Evolutionary conservation across 2,329 filamentous ascomycete genomes (phyloP).

Genomic region (Fusarium lateritium): DNA sequence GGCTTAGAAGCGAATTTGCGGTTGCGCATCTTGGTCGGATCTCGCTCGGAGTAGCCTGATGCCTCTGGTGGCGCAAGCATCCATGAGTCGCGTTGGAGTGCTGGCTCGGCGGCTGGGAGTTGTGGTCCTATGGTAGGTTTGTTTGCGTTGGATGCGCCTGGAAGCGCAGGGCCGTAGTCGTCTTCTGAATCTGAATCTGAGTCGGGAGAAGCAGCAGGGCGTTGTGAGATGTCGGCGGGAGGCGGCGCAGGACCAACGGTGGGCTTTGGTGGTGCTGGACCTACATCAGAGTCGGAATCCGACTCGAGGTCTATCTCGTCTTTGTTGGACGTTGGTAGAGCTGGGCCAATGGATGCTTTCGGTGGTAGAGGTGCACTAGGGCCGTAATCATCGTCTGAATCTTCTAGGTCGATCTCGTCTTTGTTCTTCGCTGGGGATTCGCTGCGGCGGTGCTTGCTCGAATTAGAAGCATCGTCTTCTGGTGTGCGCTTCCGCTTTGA

Average conservation of each 20-base stretch:
- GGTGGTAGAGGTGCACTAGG: conserved; percentile 52
- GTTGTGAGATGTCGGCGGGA: conserved; percentile 48
- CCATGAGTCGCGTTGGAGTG: conserved; percentile 84
- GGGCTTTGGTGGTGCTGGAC: conserved; percentile 55
- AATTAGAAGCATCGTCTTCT: conserved; percentile 54
- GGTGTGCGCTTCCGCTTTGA: conserved; percentile 73
- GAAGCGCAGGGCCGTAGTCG: conserved; percentile 73
- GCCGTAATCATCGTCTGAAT: conserved; percentile 60
- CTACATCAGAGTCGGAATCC: conserved; percentile 55
- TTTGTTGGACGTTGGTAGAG: conserved; percentile 50
- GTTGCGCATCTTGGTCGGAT: conserved; percentile 86
- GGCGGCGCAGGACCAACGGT: conserved; percentile 54
- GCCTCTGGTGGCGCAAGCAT: conserved; percentile 80
- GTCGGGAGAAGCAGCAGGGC: conserved; percentile 52
- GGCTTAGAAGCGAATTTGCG: conserved; percentile 84
- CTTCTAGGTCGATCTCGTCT: conserved; percentile 64
- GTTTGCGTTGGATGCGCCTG: conserved; percentile 62
- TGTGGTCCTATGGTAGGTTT: conserved; percentile 61
- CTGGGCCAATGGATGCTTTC: conserved; percentile 44
- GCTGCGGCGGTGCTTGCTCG: conserved; percentile 60
- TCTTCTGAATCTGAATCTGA: conserved; percentile 64
- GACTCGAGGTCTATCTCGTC: conserved; percentile 61
- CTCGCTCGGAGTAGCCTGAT: conserved; percentile 72
- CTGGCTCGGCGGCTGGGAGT: conserved; percentile 55
- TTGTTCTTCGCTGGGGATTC: conserved; percentile 57